These are phyloP conservation scores for Papiliotrema nemorosa DNA, from an alignment of 1,284 basidiomycete species.

Conservation along the genomic window DNA sequence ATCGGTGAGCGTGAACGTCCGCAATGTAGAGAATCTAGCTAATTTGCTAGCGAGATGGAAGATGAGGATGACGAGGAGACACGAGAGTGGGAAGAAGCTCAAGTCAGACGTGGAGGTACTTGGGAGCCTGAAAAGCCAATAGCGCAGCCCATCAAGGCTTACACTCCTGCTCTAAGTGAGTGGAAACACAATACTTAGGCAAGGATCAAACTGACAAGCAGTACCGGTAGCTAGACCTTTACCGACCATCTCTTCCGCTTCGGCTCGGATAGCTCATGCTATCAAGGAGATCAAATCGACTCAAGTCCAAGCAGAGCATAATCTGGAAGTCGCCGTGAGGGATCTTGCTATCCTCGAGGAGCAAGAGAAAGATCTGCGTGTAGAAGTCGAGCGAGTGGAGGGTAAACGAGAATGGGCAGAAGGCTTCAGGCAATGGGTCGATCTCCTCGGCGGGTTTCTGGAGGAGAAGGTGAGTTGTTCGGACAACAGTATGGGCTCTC, in stretches of 20 bases:
- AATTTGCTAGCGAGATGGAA: slow-evolving; percentile 59
- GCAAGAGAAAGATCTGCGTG: slow-evolving; percentile 73
- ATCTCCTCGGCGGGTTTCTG: slow-evolving; percentile 79
- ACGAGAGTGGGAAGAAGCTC: slow-evolving; percentile 83
- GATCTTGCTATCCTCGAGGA: slow-evolving; percentile 69
- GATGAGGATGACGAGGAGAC: slow-evolving; percentile 76
- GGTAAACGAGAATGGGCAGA: slow-evolving; percentile 81
- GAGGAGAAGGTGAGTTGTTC: slow-evolving; percentile 75
- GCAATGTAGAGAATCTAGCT: slow-evolving; percentile 7
- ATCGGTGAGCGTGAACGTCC: slow-evolving; percentile 59
- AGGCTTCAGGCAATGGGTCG: slow-evolving; percentile 79
- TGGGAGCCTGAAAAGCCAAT: slow-evolving; percentile 25
- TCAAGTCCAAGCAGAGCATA: slow-evolving; percentile 40
- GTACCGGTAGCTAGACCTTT: slow-evolving; percentile 51
- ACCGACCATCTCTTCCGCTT: slow-evolving; percentile 65
- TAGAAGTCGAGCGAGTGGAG: slow-evolving; percentile 74
- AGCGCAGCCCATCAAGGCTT: slow-evolving; percentile 50
- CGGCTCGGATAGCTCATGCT: slow-evolving; percentile 62
- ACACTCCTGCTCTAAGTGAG: slow-evolving; percentile 73
- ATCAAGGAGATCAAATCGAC: slow-evolving; percentile 55
- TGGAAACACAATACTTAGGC: slow-evolving; percentile 5
- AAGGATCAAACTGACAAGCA: background rate
- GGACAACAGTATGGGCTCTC: too few species aligned
- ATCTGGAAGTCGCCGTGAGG: slow-evolving; percentile 48
- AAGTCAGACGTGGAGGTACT: slow-evolving; percentile 66